Percentiles rank a stretch among this genome's conserved stretches.
These are phyloP conservation scores for Scalesia atractyloides DNA, from an alignment of 129 eudicot species.

Conservation along the genomic window DNA sequence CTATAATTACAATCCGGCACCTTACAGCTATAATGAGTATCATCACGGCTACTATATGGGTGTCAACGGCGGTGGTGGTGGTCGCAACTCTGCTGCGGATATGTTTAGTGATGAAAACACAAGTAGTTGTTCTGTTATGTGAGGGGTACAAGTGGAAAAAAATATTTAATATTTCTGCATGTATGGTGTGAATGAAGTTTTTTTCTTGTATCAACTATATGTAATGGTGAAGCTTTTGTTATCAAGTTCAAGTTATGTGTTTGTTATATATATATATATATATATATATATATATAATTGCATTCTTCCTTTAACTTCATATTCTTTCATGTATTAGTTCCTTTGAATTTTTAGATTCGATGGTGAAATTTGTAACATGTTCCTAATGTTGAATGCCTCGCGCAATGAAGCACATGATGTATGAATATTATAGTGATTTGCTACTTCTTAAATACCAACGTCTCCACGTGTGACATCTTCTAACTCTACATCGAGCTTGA, in stretches of 20 bases:
- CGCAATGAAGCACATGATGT: no score
- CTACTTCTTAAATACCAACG: no score
- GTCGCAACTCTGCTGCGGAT: constrained; percentile 33
- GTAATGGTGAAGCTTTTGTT: constrained; percentile 30
- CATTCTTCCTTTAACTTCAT: no score
- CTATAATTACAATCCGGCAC: constrained; percentile 48
- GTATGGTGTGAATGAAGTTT: constrained; percentile 34
- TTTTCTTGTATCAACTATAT: constrained; percentile 7
- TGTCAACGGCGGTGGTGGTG: constrained; percentile 22
- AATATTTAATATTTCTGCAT: constrained; percentile 17
- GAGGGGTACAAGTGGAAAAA: constrained; percentile 26
- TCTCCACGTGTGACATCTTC: no score
- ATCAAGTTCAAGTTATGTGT: constrained; percentile 24
- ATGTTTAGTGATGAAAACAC: constrained; percentile 81
- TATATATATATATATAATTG: no score
- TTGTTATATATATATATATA: not conserved
- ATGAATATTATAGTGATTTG: no score
- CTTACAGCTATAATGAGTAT: constrained; percentile 41
- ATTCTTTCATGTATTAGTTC: no score
- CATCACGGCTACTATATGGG: constrained; percentile 19
- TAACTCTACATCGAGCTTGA: no score
- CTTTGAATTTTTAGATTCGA: no score
- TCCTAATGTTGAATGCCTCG: no score
- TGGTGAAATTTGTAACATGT: no score
- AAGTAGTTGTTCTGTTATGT: constrained; percentile 77